These are phyloP conservation scores for Wickerhamomyces pijperi DNA, from an alignment of 805 yeast genomes.

Conservation along the genomic window DNA sequence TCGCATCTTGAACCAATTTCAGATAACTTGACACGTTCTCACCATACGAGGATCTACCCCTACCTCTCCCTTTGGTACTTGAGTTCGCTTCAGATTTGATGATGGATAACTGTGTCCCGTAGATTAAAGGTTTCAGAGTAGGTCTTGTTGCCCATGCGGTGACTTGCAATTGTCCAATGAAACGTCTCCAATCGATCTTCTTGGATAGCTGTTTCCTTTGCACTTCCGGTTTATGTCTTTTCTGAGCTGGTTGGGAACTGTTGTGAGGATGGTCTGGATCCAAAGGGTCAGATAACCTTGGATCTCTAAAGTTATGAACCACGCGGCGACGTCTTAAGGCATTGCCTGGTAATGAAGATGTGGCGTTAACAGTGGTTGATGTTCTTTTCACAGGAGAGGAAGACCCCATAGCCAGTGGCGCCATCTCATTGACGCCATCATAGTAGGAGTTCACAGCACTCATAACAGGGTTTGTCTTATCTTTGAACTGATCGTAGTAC, in stretches of 20 bases:
- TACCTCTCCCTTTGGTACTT: slow-evolving; percentile 10
- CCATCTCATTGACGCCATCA: slow-evolving; percentile 13
- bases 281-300: background rate
- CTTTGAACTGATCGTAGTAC: slow-evolving; percentile 20
- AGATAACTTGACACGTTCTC: slow-evolving; percentile 22
- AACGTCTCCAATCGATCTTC: slow-evolving; percentile 27
- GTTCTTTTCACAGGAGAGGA: background rate
- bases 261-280: background rate
- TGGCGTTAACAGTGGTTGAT: no score
- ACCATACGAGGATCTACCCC: slow-evolving; percentile 12
- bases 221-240: background rate
- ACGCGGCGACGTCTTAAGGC: background rate
- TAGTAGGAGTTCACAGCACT: slow-evolving; percentile 30
- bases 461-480: slow-evolving; percentile 13
- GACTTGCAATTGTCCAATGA: slow-evolving; percentile 48
- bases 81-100: slow-evolving; percentile 23
- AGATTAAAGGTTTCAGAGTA: slow-evolving; percentile 33
- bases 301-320: background rate
- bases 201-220: slow-evolving; percentile 8
- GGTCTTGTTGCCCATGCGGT: slow-evolving; percentile 70
- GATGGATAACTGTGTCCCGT: slow-evolving; percentile 31
- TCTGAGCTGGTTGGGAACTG: no score
- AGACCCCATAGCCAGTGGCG: background rate
- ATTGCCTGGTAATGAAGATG: background rate
- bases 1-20: slow-evolving; percentile 18